Evolutionary conservation across 345 rosid species (phyloP).

Genomic region (Syzygium oleosum): DNA sequence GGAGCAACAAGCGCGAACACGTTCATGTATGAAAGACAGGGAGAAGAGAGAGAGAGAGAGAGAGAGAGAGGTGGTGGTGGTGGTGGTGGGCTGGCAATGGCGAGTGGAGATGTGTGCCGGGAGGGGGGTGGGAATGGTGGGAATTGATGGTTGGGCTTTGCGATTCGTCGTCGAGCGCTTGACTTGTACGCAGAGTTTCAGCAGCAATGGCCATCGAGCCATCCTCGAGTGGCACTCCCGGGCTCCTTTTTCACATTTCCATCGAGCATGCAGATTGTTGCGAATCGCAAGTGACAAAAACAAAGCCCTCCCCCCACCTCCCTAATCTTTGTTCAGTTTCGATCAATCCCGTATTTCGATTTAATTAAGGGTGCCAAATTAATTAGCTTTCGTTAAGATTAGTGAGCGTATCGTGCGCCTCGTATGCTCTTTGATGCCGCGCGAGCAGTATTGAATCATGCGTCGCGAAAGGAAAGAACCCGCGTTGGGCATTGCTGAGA

Average conservation of each 20-base stretch:
- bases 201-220: constrained; percentile 22
- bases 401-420: neutral
- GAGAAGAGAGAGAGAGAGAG: neutral
- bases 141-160: constrained; percentile 13
- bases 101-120: neutral
- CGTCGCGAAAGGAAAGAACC: neutral
- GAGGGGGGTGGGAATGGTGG: constrained; percentile 7
- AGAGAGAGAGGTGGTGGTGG: neutral
- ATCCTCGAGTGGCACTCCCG: neutral
- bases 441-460: accelerated
- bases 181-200: constrained; percentile 37
- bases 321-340: neutral
- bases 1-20: neutral
- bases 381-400: neutral
- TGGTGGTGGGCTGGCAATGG: constrained; percentile 4
- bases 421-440: neutral
- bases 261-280: neutral
- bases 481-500: neutral
- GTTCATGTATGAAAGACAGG: neutral
- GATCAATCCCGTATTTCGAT: neutral
- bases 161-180: constrained; percentile 64
- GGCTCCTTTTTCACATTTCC: neutral
- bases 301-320: neutral
- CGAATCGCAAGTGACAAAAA: neutral
- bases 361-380: neutral